phyloP scores from a whole-genome alignment of 495 filamentous ascomycete species.

The Annulohypoxylon nitens region DNA sequence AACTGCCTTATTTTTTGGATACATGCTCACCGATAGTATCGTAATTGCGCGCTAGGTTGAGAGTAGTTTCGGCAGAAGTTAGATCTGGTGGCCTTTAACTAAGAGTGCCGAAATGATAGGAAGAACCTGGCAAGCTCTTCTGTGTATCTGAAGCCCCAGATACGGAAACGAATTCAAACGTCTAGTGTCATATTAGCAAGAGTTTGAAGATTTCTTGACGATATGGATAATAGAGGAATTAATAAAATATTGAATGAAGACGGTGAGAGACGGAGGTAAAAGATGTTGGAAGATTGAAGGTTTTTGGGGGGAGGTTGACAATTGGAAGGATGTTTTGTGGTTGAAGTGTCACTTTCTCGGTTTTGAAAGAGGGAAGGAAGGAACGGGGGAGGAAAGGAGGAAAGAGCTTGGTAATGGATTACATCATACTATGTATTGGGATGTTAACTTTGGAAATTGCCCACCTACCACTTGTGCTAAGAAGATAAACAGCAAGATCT shows the following conservation, averaged over 20 bases:
- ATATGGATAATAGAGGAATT: not conserved
- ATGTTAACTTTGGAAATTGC: too few species aligned
- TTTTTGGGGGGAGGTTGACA: not conserved
- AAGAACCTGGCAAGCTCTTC: not conserved
- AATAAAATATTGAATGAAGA: not conserved
- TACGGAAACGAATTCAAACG: not conserved
- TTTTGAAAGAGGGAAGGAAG: not conserved
- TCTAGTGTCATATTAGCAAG: not conserved
- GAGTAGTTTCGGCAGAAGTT: not conserved
- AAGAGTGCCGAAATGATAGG: not conserved
- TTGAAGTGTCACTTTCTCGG: not conserved
- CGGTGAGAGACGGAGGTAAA: not conserved
- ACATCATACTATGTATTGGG: not conserved
- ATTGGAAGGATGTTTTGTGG: not conserved
- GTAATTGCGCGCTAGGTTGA: not conserved
- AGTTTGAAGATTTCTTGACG: not conserved
- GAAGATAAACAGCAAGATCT: too few species aligned
- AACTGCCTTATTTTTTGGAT: not conserved
- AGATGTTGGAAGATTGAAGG: not conserved
- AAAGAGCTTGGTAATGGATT: not conserved
- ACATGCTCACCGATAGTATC: conserved; percentile 7
- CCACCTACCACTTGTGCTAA: too few species aligned
- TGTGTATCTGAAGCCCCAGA: not conserved
- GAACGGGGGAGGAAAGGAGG: not conserved
- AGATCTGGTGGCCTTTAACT: not conserved